phyloP scores from a whole-genome alignment of 2,329 filamentous ascomycete species.

The Sclerotinia glacialis region DNA sequence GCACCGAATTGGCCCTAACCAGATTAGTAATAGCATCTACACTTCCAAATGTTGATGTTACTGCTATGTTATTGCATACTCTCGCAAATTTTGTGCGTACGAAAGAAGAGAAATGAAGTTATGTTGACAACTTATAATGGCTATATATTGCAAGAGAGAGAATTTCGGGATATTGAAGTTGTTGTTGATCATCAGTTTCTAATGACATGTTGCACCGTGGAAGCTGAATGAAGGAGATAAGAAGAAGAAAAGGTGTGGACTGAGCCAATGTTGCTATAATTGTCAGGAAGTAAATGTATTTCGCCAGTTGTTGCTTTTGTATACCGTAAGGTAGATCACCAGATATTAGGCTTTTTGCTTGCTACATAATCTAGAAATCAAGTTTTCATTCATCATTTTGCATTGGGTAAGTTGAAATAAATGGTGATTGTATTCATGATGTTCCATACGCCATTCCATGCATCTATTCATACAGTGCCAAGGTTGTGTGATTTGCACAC shows the following conservation, averaged over 20 bases:
- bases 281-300: neutral
- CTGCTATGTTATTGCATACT: neutral
- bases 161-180: neutral
- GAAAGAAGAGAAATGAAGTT: neutral
- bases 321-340: neutral
- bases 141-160: neutral
- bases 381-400: too few relatives aligned
- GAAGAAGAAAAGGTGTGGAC: neutral
- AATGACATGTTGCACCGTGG: neutral
- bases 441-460: conserved; percentile 8
- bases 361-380: neutral
- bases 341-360: too few relatives aligned
- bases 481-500: neutral
- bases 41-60: neutral
- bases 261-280: neutral
- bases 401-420: neutral
- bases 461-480: conserved; percentile 14
- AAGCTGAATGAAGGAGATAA: neutral
- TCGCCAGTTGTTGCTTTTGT: neutral
- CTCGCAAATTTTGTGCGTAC: neutral
- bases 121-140: neutral
- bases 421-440: conserved; percentile 8
- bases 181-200: neutral
- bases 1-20: neutral
- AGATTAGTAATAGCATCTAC: neutral